Conservation (phyloP, 2,329 filamentous ascomycete species). For the Apiospora hydei region DNA sequence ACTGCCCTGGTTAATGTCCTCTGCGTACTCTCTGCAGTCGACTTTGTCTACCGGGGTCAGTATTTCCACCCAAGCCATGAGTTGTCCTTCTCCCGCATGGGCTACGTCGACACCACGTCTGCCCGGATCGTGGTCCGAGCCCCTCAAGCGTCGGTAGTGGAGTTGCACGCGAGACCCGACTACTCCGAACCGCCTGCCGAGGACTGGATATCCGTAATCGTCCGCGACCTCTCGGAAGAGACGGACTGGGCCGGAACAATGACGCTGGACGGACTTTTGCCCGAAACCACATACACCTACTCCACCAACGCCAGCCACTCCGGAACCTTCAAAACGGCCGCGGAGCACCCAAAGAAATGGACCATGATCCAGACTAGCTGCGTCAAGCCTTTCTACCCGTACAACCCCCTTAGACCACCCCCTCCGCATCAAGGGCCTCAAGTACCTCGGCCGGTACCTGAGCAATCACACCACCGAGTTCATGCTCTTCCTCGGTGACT, state of each 20-base stretch:
- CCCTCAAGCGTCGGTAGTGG: conserved; percentile 51
- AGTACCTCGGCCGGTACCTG: conserved; percentile 42
- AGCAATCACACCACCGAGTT: conserved; percentile 8
- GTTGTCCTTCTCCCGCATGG: conserved; percentile 67
- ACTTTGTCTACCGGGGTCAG: conserved; percentile 64
- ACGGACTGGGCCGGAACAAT: conserved; percentile 68
- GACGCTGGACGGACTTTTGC: conserved; percentile 56
- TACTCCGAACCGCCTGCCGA: background rate
- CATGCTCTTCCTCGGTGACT: conserved; percentile 43
- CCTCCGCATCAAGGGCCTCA: conserved; percentile 66
- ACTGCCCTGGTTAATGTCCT: background rate
- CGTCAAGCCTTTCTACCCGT: conserved; percentile 74
- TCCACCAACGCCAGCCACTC: conserved; percentile 65
- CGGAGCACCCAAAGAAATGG: conserved; percentile 51
- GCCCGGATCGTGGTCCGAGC: conserved; percentile 70
- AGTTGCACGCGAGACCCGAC: conserved; percentile 41
- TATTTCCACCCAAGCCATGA: conserved; percentile 63
- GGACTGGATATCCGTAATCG: conserved; percentile 38
- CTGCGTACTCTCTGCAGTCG: conserved; percentile 36
- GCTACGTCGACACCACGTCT: conserved; percentile 67
- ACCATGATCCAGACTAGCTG: conserved; percentile 69
- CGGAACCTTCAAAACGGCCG: conserved; percentile 67
- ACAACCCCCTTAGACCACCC: conserved; percentile 67
- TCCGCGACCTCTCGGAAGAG: conserved; percentile 59
- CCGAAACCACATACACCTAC: conserved; percentile 68